Evolutionary conservation across 2,329 filamentous ascomycete species (phyloP), one percentile per base, ranked within the genome.

Genomic region (Moelleriella libera): DNA sequence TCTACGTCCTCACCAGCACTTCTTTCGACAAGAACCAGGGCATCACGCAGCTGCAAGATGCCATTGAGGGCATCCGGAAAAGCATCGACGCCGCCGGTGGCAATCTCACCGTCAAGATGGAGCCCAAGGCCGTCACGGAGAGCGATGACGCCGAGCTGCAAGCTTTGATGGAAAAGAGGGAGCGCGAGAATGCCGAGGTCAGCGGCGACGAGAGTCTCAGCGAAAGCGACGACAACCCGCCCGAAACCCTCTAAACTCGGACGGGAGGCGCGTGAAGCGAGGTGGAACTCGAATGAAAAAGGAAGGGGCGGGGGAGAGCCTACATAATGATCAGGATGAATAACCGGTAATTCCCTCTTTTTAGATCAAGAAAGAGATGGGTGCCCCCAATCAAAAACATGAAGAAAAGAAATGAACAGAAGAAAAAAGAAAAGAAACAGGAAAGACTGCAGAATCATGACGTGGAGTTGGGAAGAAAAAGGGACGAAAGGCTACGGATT

Each of bases 151-250:
- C 90, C 30, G 89, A 96, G 68, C 75, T 98, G 55, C 88, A 96
- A 67, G 92, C 90, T 46, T 78, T 98, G 54, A 98, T 98, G 92
- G 92, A 97, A 76, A 96, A 97, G 82, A 83, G 86, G 55, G 92
- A 95, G 74, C 83, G 88, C 55, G 90, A 97, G 78, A 98, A 98
- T 69, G 86, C 88, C 64, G 88, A 98, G 67, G 88, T 98, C 61
- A 95, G 88, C 66, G 92, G 92, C 60, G 94, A 98, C 64, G 92
- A 98, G 75, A 92, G 89, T 65, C 76, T 88, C 66, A 94, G 87
- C 63, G 90, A 94, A 68, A 95, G 88, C 63, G 92, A 97, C 62
- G 92, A 96, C 64, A 88, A 87, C 63, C 65, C 68, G 44, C 65
- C 65, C 46, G 64, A 67, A 48, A 65, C 66, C 44, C 57, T 68